Evolutionary conservation across 352 stramenopile species (phyloP).

Genomic region (Phytophthora cryptogea): DNA sequence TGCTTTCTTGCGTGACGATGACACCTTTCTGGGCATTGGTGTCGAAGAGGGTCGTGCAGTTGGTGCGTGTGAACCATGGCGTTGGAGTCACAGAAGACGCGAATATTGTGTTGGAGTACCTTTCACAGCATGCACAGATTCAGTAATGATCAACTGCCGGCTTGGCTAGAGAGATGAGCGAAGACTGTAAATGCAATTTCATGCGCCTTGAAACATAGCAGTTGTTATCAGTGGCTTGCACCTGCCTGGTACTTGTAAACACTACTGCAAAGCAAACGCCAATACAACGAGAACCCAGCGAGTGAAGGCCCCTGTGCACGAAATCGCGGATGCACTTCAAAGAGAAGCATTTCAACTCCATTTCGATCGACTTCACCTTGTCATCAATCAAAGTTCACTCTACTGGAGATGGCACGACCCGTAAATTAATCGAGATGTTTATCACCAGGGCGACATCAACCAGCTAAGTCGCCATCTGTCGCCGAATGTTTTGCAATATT

Average conservation of each 20-base stretch:
- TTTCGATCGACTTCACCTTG: too few species aligned
- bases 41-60: constrained; percentile 23
- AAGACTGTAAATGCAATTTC: not conserved
- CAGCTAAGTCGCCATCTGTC: too few species aligned
- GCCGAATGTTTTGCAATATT: not conserved
- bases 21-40: constrained; percentile 41
- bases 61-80: not conserved
- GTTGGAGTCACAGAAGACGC: not conserved
- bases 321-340: too few species aligned
- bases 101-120: not conserved
- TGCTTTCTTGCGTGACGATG: constrained; percentile 36
- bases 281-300: too few species aligned
- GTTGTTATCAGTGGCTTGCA: too few species aligned
- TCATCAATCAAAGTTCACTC: too few species aligned
- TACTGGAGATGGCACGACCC: too few species aligned
- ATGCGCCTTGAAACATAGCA: not conserved
- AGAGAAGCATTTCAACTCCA: too few species aligned
- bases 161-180: too few species aligned
- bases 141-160: not conserved
- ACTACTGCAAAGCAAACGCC: too few species aligned
- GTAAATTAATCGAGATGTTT: not conserved
- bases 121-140: not conserved
- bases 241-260: too few species aligned
- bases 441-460: not conserved
- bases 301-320: too few species aligned